A percentile compares a stretch with the other conserved stretches of the same genome.
phyloP scores from a whole-genome alignment of 139 green algal genomes.

The Chlamydomonas sp. region DNA sequence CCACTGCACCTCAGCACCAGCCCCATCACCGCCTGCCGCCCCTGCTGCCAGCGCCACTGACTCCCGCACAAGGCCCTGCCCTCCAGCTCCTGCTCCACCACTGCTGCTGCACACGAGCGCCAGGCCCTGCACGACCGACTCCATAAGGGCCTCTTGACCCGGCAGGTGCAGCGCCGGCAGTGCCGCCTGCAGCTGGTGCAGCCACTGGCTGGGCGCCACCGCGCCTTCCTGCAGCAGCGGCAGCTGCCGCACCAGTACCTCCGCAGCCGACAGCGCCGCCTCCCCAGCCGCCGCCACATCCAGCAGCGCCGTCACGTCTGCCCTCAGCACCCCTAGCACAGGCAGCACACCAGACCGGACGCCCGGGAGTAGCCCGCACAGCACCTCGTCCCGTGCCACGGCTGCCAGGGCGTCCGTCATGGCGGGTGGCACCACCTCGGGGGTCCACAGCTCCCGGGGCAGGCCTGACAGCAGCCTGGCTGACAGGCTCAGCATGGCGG shows the following conservation, averaged over 20 bases:
- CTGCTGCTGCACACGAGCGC: conserved; percentile 26
- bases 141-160: conserved; percentile 32
- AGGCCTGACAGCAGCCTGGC: conserved; percentile 30
- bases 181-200: conserved; percentile 33
- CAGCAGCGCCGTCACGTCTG: conserved; percentile 39
- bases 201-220: conserved; percentile 8
- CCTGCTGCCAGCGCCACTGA: no score
- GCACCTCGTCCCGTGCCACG: conserved; percentile 37
- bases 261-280: conserved; percentile 30
- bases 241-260: conserved; percentile 34
- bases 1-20: neutral
- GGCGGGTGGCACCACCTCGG: conserved; percentile 37
- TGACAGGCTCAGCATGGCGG: conserved; percentile 22
- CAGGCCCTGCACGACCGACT: conserved; percentile 41
- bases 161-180: conserved; percentile 51
- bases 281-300: conserved; percentile 30
- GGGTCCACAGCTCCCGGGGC: conserved; percentile 30
- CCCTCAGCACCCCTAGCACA: conserved; percentile 43
- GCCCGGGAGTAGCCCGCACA: conserved; percentile 30
- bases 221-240: conserved; percentile 25
- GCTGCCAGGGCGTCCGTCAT: conserved; percentile 45
- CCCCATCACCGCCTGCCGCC: neutral
- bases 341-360: conserved; percentile 5
- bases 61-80: neutral
- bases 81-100: neutral